Evolutionary conservation across 2,329 filamentous ascomycete species (phyloP).

Genomic region (Penicillium hordei): DNA sequence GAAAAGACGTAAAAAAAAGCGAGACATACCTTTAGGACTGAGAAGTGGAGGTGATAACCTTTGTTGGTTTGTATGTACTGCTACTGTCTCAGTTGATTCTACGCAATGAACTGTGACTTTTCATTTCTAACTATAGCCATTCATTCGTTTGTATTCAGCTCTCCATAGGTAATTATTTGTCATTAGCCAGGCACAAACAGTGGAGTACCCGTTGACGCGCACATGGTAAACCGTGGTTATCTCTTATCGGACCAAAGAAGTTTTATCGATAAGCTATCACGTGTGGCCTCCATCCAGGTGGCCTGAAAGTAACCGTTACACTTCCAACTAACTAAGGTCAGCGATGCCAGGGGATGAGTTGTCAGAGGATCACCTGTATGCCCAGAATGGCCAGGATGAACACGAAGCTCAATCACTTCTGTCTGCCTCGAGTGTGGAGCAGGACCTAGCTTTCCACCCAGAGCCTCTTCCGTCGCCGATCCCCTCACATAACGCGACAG

Average conservation of each 20-base stretch:
- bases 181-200: neutral
- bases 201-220: neutral
- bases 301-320: constrained; percentile 22
- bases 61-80: neutral
- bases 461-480: constrained; percentile 22
- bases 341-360: constrained; percentile 46
- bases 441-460: constrained; percentile 30
- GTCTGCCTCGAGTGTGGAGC: constrained; percentile 30
- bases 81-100: neutral
- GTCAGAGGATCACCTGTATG: constrained; percentile 35
- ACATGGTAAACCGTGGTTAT: neutral
- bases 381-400: constrained; percentile 29
- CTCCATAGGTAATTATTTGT: neutral
- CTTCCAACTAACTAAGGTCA: constrained; percentile 24
- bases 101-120: neutral
- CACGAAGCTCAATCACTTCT: constrained; percentile 38
- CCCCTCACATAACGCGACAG: constrained; percentile 18
- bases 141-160: neutral
- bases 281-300: constrained; percentile 21
- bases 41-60: neutral
- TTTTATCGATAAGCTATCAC: constrained; percentile 18
- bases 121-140: neutral
- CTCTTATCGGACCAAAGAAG: neutral
- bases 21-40: neutral
- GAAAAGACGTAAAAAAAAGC: neutral